Base-by-base conservation (phyloP, 140 eudicot genomes). In the Senecio squalidus region DNA sequence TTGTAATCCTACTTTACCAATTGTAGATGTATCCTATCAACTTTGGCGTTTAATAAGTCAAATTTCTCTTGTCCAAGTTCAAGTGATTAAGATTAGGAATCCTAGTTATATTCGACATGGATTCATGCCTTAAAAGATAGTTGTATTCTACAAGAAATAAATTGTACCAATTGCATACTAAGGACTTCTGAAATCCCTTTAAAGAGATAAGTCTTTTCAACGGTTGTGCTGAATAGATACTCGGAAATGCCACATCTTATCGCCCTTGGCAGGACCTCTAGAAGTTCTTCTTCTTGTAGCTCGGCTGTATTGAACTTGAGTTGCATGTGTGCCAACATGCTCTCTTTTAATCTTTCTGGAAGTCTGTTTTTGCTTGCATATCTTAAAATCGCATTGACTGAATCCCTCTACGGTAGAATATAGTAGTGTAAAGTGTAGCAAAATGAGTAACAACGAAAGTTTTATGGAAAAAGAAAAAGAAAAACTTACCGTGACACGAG, bases 261-360 rank as follows among this genome's bases (percentile, higher is more conserved):
- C 15, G 97, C 97, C 70, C 85, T 89, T 16, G 97, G 97, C 7
- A 89, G 55, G 74, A 78, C 86, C 60, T 80, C 79, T 38, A 89
- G 79, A 34, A 89, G 88, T 76, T 80, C 94, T 64, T 89, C 95
- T 71, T 89, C 95, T 66, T 85, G 93, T 53, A 89, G 71, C 73
- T 86, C 97, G 64, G 95, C 95, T 52, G 97, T 80, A 73, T 72
- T 86, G 67, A 82, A 86, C 77, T 83, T 90, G 26, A 90, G 89
- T 62, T 87, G 81, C 76, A 76, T 70, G 63, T 86, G 95, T 73
- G 95, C 89, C 63, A 90, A 78, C 95, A 90, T 90, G 78, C 86
- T 95, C 68, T 83, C 88, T 62, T 83, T 88, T 36, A 90, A 54
- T 60, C 50, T n/a, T n/a, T n/a, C n/a, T n/a, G n/a, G n/a, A n/a